Percentiles rank a stretch among this genome's conserved stretches.
Conservation (phyloP, 306 rosid species). For the Abrus pulchellus region DNA sequence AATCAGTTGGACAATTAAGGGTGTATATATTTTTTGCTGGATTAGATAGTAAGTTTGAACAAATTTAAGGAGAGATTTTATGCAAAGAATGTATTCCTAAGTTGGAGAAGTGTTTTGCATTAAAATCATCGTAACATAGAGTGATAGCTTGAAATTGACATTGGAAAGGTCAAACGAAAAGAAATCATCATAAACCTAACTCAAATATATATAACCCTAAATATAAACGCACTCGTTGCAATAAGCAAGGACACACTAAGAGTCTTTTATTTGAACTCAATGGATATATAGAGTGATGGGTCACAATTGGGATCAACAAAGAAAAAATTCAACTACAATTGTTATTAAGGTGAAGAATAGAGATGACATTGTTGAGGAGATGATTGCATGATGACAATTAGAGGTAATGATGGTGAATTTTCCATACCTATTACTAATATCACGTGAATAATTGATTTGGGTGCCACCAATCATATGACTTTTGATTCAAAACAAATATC, state of each 20-base stretch:
- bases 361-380: not conserved
- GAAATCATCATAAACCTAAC: not conserved
- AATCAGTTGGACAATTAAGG: not conserved
- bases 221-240: not conserved
- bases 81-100: not conserved
- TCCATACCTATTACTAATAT: not conserved
- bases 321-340: not conserved
- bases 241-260: not conserved
- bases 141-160: not conserved
- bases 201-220: not conserved
- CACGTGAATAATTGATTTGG: not conserved
- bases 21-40: not conserved
- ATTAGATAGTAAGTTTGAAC: constrained; percentile 1
- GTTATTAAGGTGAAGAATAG: not conserved
- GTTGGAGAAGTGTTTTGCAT: not conserved
- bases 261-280: not conserved
- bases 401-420: not conserved
- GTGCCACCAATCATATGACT: not conserved
- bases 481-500: constrained; percentile 3
- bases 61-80: not conserved
- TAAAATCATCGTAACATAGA: not conserved
- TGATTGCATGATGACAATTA: not conserved
- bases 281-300: not conserved
- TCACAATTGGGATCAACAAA: not conserved
- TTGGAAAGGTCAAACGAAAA: too few species aligned